These are phyloP conservation scores for Oemleria cerasiformis DNA, from an alignment of 306 rosid species.

Conservation along the genomic window DNA sequence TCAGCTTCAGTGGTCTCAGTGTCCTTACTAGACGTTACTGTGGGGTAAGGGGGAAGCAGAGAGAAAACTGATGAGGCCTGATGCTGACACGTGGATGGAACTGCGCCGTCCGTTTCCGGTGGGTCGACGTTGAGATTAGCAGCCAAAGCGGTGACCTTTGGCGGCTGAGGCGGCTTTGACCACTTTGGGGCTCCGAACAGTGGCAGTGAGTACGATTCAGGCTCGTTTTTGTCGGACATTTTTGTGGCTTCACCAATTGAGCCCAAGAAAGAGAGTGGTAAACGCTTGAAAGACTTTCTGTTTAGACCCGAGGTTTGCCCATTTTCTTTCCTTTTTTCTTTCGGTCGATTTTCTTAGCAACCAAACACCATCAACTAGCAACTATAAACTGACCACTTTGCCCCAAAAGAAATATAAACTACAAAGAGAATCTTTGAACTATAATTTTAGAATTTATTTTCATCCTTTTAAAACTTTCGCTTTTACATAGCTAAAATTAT, in stretches of 20 bases:
- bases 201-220: neutral
- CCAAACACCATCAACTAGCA: neutral
- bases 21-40: slow-evolving; percentile 40
- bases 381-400: neutral
- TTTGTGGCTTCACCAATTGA: neutral
- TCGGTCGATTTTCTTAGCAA: neutral
- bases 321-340: neutral
- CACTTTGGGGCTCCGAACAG: slow-evolving; percentile 22
- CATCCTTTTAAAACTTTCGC: too few species aligned
- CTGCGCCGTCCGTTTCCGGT: slow-evolving; percentile 55
- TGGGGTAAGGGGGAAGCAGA: slow-evolving; percentile 23
- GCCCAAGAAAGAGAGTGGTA: neutral
- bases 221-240: slow-evolving; percentile 43
- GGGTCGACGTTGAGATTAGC: slow-evolving; percentile 79
- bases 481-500: too few species aligned
- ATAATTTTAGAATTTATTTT: too few species aligned
- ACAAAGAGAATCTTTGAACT: neutral
- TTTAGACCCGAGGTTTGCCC: neutral
- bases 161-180: slow-evolving; percentile 28
- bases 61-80: slow-evolving; percentile 40
- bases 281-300: neutral
- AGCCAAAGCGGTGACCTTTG: slow-evolving; percentile 61
- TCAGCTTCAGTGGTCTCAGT: slow-evolving; percentile 55
- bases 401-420: neutral
- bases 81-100: slow-evolving; percentile 44